These are phyloP conservation scores for Xerocomellus chrysenteron DNA, from an alignment of 768 basidiomycete species.

Conservation along the genomic window DNA sequence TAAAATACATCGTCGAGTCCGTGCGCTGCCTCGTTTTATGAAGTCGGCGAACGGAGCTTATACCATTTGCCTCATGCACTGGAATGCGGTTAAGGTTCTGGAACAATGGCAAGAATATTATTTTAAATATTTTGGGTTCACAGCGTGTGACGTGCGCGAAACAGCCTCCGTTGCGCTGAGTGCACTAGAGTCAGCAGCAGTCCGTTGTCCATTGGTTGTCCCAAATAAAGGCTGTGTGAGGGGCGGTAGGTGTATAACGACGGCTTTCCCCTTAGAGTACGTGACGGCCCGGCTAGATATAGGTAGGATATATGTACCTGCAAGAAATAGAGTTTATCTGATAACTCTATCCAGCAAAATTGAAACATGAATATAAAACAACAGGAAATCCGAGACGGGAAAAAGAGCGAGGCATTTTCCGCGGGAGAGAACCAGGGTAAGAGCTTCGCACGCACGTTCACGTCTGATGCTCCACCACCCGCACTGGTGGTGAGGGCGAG, in stretches of 20 bases:
- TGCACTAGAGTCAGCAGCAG: background rate
- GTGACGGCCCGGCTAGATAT: background rate
- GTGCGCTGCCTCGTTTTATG: background rate
- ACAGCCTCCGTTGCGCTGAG: background rate
- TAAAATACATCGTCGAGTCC: background rate
- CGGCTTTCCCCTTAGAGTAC: background rate
- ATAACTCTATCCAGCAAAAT: slow-evolving; percentile 1
- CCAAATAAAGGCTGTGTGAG: background rate
- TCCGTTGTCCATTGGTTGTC: background rate
- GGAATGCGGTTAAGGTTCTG: background rate
- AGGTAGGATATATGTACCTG: background rate
- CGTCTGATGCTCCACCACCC: slow-evolving; percentile 18
- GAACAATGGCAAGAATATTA: background rate
- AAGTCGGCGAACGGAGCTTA: background rate
- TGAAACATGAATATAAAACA: background rate
- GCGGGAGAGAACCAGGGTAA: slow-evolving; percentile 10
- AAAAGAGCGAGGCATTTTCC: slow-evolving; percentile 13
- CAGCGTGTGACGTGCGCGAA: background rate
- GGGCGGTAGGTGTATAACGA: background rate
- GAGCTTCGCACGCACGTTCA: slow-evolving; percentile 30
- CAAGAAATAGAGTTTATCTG: slow-evolving; percentile 3
- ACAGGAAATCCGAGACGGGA: slow-evolving; percentile 9
- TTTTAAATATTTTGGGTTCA: background rate
- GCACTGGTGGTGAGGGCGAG: slow-evolving; percentile 14
- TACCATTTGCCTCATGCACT: background rate